Base-by-base conservation (phyloP, 371 early-diverging fungal species). In the Apophysomyces trapeziformis region DNA sequence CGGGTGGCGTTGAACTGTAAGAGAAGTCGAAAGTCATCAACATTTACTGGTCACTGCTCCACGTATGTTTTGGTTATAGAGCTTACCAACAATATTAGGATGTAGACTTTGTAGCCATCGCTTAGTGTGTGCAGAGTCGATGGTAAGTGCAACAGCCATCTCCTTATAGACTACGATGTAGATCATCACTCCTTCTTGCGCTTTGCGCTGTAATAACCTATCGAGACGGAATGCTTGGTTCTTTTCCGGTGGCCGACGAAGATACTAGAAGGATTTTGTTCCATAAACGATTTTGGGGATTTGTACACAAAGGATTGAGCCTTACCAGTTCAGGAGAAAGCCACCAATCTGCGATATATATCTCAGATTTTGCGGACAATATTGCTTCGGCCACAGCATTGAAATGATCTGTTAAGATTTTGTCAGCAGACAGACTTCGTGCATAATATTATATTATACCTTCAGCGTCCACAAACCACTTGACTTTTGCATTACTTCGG, bases 91-190 rank as follows among this genome's bases (percentile, higher is more conserved):
- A 64, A 96, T 95, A 70, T 93, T 94, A n/a, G 82, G 84, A 74
- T 95, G 93, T 50, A 94, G 76, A 14, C 79, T 80, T 68, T 90
- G 88, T 26, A 97, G 83, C 78, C 86, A 83, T 61, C 74, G 75
- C 73, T 95, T 93, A 14, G 96, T 94, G 67, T 95, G 90, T 1
- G 84, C 85, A 13, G 95, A 94, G 66, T 92, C 85, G 58, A 92
- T 84, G 0, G 93, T 82, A 35, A 97, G 75, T 4, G 96, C 92
- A 9, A 92, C 80, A 0, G 91, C 77, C 63, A 95, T 85, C 68
- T 97, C 96, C 75, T 95, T 94, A 83, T 95, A 97, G 4, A 97
- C 83, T 0, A 94, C 82, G 50, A 97, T 88, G 68, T 93, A 95
- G 64, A 97, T 93, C 80, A 87, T 89, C 50, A 97, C 91, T 7